Conservation (phyloP, 2,329 filamentous ascomycete species). For the Curvularia eragrostidis region DNA sequence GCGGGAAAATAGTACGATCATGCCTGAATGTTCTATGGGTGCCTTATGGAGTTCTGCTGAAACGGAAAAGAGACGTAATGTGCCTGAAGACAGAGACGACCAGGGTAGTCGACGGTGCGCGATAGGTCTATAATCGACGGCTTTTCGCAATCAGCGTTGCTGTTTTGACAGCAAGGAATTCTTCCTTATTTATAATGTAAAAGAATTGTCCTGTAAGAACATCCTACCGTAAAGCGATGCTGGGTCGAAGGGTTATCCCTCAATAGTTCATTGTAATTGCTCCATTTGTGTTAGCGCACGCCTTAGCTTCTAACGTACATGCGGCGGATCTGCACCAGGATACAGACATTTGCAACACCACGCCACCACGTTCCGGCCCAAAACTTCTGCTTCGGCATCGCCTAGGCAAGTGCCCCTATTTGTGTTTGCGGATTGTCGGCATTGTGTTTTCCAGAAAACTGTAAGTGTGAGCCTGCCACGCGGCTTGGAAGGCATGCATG, state of each 20-base stretch:
- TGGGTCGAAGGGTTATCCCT: neutral
- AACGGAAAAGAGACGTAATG: slow-evolving; percentile 28
- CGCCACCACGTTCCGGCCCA: slow-evolving; percentile 18
- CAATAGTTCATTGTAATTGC: slow-evolving; percentile 20
- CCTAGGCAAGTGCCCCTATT: slow-evolving; percentile 7
- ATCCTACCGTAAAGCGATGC: neutral
- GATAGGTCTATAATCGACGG: neutral
- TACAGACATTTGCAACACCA: slow-evolving; percentile 29
- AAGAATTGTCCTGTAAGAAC: neutral
- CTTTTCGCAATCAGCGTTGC: neutral
- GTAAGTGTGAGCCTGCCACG: slow-evolving; percentile 20
- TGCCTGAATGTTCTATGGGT: slow-evolving; percentile 13
- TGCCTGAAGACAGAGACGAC: slow-evolving; percentile 23
- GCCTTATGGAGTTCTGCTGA: slow-evolving; percentile 28
- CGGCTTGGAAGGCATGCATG: slow-evolving; percentile 15
- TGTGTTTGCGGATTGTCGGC: slow-evolving; percentile 16
- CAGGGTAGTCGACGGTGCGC: neutral
- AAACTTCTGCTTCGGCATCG: slow-evolving; percentile 11
- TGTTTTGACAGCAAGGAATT: neutral
- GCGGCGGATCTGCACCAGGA: slow-evolving; percentile 30
- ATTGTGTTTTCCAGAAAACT: slow-evolving; percentile 23
- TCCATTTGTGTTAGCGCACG: slow-evolving; percentile 15
- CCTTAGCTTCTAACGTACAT: slow-evolving; percentile 26
- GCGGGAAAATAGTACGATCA: slow-evolving; percentile 9
- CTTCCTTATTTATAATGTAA: neutral